Evolutionary conservation across 1,284 basidiomycete genomes (phyloP).

Genomic region (Trametes versicolor): DNA sequence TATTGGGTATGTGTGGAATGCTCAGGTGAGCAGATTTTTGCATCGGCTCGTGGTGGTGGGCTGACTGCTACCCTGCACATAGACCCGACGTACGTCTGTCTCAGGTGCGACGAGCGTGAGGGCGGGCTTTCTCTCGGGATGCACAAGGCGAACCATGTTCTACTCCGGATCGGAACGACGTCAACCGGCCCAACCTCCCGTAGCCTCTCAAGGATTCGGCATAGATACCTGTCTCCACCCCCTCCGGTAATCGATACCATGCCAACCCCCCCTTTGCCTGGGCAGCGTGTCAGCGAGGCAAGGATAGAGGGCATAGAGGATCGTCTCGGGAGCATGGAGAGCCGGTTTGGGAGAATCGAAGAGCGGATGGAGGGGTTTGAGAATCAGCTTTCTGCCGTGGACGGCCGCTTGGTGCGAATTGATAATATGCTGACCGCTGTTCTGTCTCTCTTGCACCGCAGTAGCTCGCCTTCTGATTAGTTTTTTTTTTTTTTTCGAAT

Average conservation of each 20-base stretch:
- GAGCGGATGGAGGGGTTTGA: conserved; percentile 14
- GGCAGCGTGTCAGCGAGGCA: neutral
- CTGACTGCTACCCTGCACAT: neutral
- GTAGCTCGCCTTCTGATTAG: neutral
- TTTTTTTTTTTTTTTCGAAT: too few species aligned
- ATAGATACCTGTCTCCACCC: too few species aligned
- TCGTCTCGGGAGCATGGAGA: neutral
- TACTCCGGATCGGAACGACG: neutral
- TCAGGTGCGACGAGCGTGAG: neutral
- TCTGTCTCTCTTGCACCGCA: neutral
- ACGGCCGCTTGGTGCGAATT: conserved; percentile 3
- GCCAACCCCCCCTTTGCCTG: too few species aligned
- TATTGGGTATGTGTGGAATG: conserved; percentile 36
- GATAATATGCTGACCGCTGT: conserved; percentile 13
- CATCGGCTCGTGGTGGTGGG: neutral
- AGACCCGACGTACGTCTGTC: conserved; percentile 8
- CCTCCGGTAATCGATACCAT: too few species aligned
- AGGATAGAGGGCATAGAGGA: neutral
- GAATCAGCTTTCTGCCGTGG: neutral
- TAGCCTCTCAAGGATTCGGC: neutral
- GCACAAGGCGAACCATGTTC: neutral
- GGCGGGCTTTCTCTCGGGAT: neutral
- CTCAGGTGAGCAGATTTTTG: conserved; percentile 22
- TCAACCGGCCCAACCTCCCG: neutral
- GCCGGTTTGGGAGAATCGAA: conserved; percentile 2